Conservation (phyloP, 441 rosid species). For the Melastoma candidum region DNA sequence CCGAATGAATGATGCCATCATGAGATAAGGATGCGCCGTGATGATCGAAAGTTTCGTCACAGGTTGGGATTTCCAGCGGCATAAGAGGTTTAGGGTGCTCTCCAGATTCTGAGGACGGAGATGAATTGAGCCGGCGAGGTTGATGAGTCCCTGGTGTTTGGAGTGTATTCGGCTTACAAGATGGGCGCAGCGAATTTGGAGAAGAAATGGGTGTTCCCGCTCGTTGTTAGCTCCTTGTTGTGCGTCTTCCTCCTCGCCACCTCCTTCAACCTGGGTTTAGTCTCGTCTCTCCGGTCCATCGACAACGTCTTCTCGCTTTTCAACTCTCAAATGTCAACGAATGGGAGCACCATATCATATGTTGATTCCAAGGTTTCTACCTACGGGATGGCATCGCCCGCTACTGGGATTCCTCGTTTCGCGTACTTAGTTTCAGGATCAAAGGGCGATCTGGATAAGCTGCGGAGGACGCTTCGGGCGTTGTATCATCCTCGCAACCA, state of each 20-base stretch:
- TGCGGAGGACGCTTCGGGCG: slow-evolving; percentile 84
- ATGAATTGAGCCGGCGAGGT: no score
- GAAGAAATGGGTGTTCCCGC: slow-evolving; percentile 74
- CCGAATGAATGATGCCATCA: no score
- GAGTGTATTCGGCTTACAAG: slow-evolving; percentile 26
- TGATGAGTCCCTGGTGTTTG: no score
- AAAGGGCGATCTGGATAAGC: slow-evolving; percentile 82
- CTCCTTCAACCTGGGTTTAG: slow-evolving; percentile 71
- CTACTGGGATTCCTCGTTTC: slow-evolving; percentile 49
- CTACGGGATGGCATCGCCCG: slow-evolving; percentile 21
- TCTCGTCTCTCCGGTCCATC: slow-evolving; percentile 51
- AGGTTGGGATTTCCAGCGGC: no score
- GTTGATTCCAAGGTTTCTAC: slow-evolving; percentile 45
- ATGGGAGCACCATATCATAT: slow-evolving; percentile 33
- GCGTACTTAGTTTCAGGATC: slow-evolving; percentile 95
- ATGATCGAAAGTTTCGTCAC: no score
- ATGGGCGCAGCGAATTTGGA: slow-evolving; percentile 65
- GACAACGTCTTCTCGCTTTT: slow-evolving; percentile 44
- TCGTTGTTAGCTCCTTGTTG: slow-evolving; percentile 56
- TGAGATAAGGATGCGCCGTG: no score
- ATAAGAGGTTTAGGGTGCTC: no score
- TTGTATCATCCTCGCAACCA: slow-evolving; percentile 86
- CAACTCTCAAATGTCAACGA: slow-evolving; percentile 29
- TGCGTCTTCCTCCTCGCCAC: slow-evolving; percentile 61
- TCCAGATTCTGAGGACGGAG: no score